Evolutionary conservation across 192 early-diverging fungal species (phyloP).

Genomic region (Podila horticola): DNA sequence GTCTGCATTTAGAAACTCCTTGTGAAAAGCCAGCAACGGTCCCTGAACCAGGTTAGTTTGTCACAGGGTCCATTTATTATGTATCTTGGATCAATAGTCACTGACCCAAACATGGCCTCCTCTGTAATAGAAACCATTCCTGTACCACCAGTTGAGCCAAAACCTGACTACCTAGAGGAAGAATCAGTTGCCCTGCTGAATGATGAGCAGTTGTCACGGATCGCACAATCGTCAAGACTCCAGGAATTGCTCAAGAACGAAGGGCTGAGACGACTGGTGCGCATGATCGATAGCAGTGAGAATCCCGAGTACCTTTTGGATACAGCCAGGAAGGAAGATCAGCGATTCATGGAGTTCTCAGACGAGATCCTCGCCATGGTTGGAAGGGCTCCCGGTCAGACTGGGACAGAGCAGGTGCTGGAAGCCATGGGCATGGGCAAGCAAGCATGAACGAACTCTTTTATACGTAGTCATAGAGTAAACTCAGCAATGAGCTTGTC

Average conservation of each 20-base stretch:
- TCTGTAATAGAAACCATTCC: slow-evolving; percentile 23
- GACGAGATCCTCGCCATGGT: slow-evolving; percentile 43
- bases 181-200: slow-evolving; percentile 39
- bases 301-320: slow-evolving; percentile 48
- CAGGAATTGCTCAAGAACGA: slow-evolving; percentile 41
- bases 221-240: slow-evolving; percentile 21
- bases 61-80: too few relatives aligned
- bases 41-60: slow-evolving; percentile 38
- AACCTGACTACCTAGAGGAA: slow-evolving; percentile 38
- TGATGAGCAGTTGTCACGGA: slow-evolving; percentile 20
- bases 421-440: slow-evolving; percentile 43
- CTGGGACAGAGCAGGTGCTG: slow-evolving; percentile 39
- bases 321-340: slow-evolving; percentile 37
- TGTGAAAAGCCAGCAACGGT: slow-evolving; percentile 41
- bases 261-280: slow-evolving; percentile 21
- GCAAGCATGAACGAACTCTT: neutral
- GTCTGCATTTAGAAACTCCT: slow-evolving; percentile 25
- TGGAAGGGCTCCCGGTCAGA: slow-evolving; percentile 19
- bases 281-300: slow-evolving; percentile 45
- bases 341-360: slow-evolving; percentile 42
- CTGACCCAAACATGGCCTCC: neutral
- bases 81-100: too few relatives aligned
- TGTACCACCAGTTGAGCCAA: slow-evolving; percentile 31
- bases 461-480: too few relatives aligned
- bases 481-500: too few relatives aligned